A percentile compares a stretch with the other conserved stretches of the same genome.
phyloP scores from a whole-genome alignment of 768 basidiomycete species.

The Tulasnella sp. region DNA sequence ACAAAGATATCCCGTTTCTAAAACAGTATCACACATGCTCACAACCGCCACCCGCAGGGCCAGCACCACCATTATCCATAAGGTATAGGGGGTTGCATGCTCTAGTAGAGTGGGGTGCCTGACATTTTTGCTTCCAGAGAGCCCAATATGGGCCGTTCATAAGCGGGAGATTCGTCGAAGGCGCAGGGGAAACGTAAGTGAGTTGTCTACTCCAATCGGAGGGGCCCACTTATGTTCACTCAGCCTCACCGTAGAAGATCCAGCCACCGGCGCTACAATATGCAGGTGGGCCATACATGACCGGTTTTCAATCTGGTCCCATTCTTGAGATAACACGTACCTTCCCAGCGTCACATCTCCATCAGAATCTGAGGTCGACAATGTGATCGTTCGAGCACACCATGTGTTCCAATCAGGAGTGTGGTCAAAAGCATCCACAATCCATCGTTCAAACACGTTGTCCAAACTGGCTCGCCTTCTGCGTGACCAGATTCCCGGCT shows the following conservation, averaged over 20 bases:
- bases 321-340: background rate
- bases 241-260: slow-evolving; percentile 51
- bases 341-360: slow-evolving; percentile 37
- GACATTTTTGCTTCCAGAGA: background rate
- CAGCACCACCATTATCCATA: too few relatives aligned
- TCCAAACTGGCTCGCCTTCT: slow-evolving; percentile 53
- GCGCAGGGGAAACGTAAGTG: background rate
- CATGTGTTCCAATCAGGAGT: slow-evolving; percentile 50
- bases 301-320: background rate
- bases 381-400: slow-evolving; percentile 46
- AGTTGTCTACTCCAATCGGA: background rate
- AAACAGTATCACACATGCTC: too few relatives aligned
- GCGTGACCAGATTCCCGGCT: slow-evolving; percentile 43
- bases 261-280: slow-evolving; percentile 53
- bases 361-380: slow-evolving; percentile 40
- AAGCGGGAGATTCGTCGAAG: background rate
- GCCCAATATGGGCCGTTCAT: slow-evolving; percentile 11
- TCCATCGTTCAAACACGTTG: slow-evolving; percentile 54
- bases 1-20: too few relatives aligned
- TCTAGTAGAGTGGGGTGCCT: too few relatives aligned
- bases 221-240: background rate
- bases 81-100: too few relatives aligned
- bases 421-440: slow-evolving; percentile 55
- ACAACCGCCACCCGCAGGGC: too few relatives aligned
- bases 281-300: slow-evolving; percentile 8